Conservation (phyloP, 495 filamentous ascomycete species). For the Cercophora newfieldiana region DNA sequence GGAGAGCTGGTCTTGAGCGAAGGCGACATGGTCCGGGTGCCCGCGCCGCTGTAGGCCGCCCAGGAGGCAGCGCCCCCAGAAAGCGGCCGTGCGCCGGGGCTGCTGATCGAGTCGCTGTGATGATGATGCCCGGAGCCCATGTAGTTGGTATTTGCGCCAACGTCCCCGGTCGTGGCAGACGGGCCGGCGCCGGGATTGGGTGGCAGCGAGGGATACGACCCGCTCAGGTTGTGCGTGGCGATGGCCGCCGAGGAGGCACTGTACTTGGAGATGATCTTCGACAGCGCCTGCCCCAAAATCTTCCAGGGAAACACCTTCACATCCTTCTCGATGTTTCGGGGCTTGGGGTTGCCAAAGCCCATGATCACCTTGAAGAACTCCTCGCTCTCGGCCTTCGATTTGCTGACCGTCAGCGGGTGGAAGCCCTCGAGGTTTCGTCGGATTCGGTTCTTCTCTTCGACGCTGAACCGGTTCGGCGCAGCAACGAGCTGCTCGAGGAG, state of each 20-base stretch:
- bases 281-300: conserved; percentile 74
- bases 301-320: conserved; percentile 98
- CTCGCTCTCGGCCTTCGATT: conserved; percentile 85
- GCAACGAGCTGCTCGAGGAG: conserved; percentile 86
- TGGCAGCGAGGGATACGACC: conserved; percentile 40
- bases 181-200: conserved; percentile 39
- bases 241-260: conserved; percentile 36
- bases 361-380: conserved; percentile 99
- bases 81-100: conserved; percentile 44
- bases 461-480: conserved; percentile 69
- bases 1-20: conserved; percentile 37
- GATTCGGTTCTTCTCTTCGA: conserved; percentile 98
- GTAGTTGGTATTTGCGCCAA: conserved; percentile 25
- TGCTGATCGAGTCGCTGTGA: conserved; percentile 42
- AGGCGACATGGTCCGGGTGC: conserved; percentile 40
- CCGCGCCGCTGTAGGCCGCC: conserved; percentile 34
- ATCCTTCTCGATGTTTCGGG: conserved; percentile 96
- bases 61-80: conserved; percentile 38
- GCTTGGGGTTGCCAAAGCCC: conserved; percentile 93
- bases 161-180: conserved; percentile 21
- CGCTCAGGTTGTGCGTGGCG: conserved; percentile 29
- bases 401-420: conserved; percentile 85
- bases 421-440: conserved; percentile 92
- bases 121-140: conserved; percentile 39
- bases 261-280: conserved; percentile 99